Evolutionary conservation across 345 rosid genomes (phyloP), one percentile per base, ranked within the genome.

Genomic region (Noccaea caerulescens): DNA sequence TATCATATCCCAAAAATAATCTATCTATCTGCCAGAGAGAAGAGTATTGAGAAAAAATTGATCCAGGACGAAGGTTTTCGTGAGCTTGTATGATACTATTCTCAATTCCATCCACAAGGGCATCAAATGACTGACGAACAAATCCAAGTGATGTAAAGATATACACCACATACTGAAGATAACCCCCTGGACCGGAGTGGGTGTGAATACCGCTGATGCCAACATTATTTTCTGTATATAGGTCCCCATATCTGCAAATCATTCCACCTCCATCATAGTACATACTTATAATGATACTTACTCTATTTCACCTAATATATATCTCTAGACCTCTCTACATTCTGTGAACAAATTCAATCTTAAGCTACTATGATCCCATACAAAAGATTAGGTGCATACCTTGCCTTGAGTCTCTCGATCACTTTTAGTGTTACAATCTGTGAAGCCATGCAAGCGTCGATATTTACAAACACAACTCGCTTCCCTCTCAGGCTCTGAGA

Each of bases 151-250:
- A 94, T 50, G 99, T 91, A 30, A 94, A 81, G 7, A 88, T 82
- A 80, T 94, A 94, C 38, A 83, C 87, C 68, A 91, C 84, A 72
- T 94, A 94, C 77, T 94, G 99, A 59, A 94, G 96, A 77, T 89
- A 94, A n/a, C 97, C 99, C 43, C 98, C 99, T 10, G 99, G 97
- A 59, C 99, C 99, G 8, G 99, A 85, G 84, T 94, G 99, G 3
- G 98, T 89, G 71, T 91, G 99, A 79, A 91, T 87, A 56, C 99
- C 99, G 72, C 93, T 91, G 53, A 94, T 91, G 37, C 86, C 99
- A 57, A 94, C 93, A 80, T 94, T 94, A 30, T 83, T 82, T 72
- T 89, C 97, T 4, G 89, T 88, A 71, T 94, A 94, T 8, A 94
- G 64, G 63, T 89, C 84, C 8, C 93, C 99, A 77, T 91, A 94